Percentiles rank a stretch among this genome's conserved stretches.
phyloP scores from a whole-genome alignment of 139 green algal species.

The Chlorella sorokiniana region DNA sequence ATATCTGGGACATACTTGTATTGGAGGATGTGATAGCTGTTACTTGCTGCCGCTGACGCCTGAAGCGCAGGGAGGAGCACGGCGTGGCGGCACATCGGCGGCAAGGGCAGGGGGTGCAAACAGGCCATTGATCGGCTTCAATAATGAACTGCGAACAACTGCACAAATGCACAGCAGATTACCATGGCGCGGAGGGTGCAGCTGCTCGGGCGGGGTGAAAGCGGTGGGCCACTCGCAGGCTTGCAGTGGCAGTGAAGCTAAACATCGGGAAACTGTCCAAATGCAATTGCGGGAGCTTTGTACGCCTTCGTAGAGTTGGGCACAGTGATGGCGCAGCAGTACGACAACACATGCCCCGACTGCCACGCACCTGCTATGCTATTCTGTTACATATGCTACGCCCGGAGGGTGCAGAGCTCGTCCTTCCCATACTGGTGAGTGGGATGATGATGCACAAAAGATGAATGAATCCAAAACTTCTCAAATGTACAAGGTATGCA shows the following conservation, averaged over 20 bases:
- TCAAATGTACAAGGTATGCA: too few species aligned
- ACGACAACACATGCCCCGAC: too few species aligned
- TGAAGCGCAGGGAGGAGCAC: not conserved
- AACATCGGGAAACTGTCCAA: not conserved
- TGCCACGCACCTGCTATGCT: too few species aligned
- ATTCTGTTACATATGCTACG: too few species aligned
- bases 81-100: not conserved
- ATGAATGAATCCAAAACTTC: too few species aligned
- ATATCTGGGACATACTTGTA: constrained; percentile 81
- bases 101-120: not conserved
- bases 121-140: not conserved
- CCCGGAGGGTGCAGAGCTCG: too few species aligned
- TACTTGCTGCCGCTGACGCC: constrained; percentile 13
- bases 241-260: not conserved
- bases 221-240: not conserved
- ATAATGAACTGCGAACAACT: constrained; percentile 53
- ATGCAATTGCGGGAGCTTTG: not conserved
- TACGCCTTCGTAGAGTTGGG: too few species aligned
- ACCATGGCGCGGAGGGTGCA: constrained; percentile 8
- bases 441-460: too few species aligned
- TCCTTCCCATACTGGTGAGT: too few species aligned
- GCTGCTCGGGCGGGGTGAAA: not conserved
- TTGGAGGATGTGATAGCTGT: constrained; percentile 48
- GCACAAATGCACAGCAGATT: constrained; percentile 22
- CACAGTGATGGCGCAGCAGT: not conserved